Percentiles rank a stretch among this genome's conserved stretches.
Evolutionary conservation across 2,329 filamentous ascomycete species (phyloP).

Genomic region (Eurotiales sp.): DNA sequence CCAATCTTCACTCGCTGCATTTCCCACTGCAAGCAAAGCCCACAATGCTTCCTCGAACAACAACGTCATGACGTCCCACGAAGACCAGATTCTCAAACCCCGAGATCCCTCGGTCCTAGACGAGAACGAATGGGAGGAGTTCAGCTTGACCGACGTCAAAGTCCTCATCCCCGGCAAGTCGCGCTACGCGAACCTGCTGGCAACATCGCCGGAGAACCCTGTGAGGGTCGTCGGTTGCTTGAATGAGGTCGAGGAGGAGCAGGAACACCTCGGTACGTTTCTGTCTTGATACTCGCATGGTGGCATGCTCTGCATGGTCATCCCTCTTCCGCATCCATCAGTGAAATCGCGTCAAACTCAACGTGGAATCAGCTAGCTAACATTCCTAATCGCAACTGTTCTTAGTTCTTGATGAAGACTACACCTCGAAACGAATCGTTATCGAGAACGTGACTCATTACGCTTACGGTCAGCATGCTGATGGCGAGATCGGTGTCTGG

Average conservation of each 20-base stretch:
- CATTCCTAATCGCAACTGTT: not conserved
- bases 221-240: conserved; percentile 54
- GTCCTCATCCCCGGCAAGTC: conserved; percentile 47
- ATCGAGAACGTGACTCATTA: conserved; percentile 48
- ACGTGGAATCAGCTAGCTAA: not conserved
- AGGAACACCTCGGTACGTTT: conserved; percentile 39
- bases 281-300: too few species aligned
- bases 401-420: conserved; percentile 37
- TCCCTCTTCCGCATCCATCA: not conserved
- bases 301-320: too few species aligned
- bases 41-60: not conserved
- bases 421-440: conserved; percentile 41
- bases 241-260: conserved; percentile 43
- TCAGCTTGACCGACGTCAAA: conserved; percentile 53
- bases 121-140: conserved; percentile 59
- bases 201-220: conserved; percentile 52
- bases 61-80: conserved; percentile 41
- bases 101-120: conserved; percentile 43
- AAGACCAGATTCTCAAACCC: conserved; percentile 44
- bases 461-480: conserved; percentile 50
- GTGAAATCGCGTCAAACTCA: too few species aligned
- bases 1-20: not conserved
- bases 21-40: too few species aligned
- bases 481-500: conserved; percentile 58
- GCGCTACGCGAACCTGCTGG: conserved; percentile 52